Base-by-base conservation (phyloP, 345 rosid genomes). In the Acer negundo region DNA sequence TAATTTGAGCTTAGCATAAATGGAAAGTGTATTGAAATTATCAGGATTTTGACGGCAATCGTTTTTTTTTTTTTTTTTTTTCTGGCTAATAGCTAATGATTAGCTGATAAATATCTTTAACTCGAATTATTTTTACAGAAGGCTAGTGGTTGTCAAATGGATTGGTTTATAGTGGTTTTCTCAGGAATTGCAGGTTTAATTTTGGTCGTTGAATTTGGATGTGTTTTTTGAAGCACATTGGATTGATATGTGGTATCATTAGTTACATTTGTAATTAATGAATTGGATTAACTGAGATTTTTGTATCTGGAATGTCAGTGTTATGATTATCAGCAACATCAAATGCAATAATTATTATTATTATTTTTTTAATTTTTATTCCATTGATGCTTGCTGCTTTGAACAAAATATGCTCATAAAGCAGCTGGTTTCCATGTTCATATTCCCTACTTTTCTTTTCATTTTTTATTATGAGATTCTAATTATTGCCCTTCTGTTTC, bases 181-280 rank as follows among this genome's bases (percentile, higher is more conserved):
- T 59, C 26, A 22, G 63, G 13, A 59, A 59, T 59, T 59, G 3
- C 8, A 59, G 59, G 74, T 26, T 19, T 28, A 17, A 17, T 24
- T 53, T 70, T 67, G 24, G 70, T 67, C 9, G 24, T 2, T 58
- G 62, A 58, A 58, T 59, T 59, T 22, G 24, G 70, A 67, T 67
- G 44, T 40, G 1, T 8, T 40, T 6, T 46, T 47, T 13, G 6
- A 23, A 12, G 24, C 23, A 22, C 63, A 19, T 19, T 20, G 2
- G 63, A n/a, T 47, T 69, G 6, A 10, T n/a, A 23, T 46, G n/a
- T 9, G 53, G 42, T 49, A 46, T 46, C 13, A 46, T 46, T 46
- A 10, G 15, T 51, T 9, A 38, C 24, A 7, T 58, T 72, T 59
- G 31, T 20, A 38, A 9, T 72, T 19, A 9, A 10, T 70, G 16